These are phyloP conservation scores for Ilex paraguariensis DNA, from an alignment of 305 asterid genomes.

Conservation along the genomic window DNA sequence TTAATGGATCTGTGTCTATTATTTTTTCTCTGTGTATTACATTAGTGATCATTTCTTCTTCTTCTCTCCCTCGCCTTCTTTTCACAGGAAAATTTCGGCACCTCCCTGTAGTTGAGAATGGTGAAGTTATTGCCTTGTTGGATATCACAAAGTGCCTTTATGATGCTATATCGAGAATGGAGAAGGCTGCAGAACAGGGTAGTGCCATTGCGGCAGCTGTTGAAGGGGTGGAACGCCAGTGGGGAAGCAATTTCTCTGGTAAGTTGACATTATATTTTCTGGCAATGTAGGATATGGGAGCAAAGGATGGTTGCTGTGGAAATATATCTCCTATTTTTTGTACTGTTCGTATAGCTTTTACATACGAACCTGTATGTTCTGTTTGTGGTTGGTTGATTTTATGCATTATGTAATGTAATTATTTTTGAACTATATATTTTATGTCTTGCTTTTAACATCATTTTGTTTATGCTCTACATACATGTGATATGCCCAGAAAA, in stretches of 20 bases:
- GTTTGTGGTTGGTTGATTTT: too few relatives aligned
- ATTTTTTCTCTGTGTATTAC: background rate
- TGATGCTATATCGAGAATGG: slow-evolving; percentile 98
- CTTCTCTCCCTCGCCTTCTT: slow-evolving; percentile 2
- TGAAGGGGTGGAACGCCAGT: slow-evolving; percentile 97
- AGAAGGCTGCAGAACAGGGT: slow-evolving; percentile 98
- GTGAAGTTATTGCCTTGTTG: slow-evolving; percentile 91
- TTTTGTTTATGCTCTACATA: too few relatives aligned
- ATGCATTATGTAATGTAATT: too few relatives aligned
- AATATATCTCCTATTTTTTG: slow-evolving; percentile 1
- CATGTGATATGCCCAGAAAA: too few relatives aligned
- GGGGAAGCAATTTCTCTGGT: slow-evolving; percentile 81
- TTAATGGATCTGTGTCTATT: background rate
- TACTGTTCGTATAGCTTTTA: background rate
- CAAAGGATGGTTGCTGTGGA: slow-evolving; percentile 2
- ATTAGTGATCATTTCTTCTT: background rate
- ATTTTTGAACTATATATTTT: too few relatives aligned
- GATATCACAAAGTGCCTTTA: slow-evolving; percentile 94
- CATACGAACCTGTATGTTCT: too few relatives aligned
- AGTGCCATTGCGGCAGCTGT: slow-evolving; percentile 97
- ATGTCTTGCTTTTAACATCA: too few relatives aligned
- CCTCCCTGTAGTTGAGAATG: slow-evolving; percentile 98
- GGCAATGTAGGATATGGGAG: slow-evolving; percentile 1
- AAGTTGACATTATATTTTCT: slow-evolving; percentile 23
- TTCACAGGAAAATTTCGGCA: slow-evolving; percentile 82